A percentile compares a stretch with the other conserved stretches of the same genome.
phyloP scores from a whole-genome alignment of 805 yeast species.

The Barnettozyma pratensis region DNA sequence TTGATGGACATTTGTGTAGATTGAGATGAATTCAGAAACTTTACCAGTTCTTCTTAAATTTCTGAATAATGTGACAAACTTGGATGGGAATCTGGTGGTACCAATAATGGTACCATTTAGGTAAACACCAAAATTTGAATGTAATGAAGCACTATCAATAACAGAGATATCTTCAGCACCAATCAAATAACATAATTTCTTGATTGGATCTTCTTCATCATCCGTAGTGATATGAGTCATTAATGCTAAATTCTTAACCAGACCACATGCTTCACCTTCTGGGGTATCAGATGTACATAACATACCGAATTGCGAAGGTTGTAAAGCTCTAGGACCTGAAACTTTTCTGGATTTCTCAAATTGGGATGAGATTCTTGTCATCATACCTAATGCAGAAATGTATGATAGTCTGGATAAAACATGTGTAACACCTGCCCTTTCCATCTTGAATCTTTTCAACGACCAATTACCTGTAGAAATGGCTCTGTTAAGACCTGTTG shows the following conservation, averaged over 20 bases:
- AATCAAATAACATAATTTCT: constrained; percentile 65
- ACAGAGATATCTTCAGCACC: constrained; percentile 87
- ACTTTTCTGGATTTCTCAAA: constrained; percentile 97
- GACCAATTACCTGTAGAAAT: constrained; percentile 99
- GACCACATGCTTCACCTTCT: constrained; percentile 99
- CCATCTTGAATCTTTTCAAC: constrained; percentile 97
- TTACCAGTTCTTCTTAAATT: constrained; percentile 76
- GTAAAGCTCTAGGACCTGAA: constrained; percentile 97
- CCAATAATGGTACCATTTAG: constrained; percentile 94
- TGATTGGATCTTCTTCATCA: constrained; percentile 90
- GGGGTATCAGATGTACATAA: constrained; percentile 98
- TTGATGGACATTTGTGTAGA: constrained; percentile 86
- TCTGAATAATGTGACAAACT: constrained; percentile 77
- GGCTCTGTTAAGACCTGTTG: constrained; percentile 92
- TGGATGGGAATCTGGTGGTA: constrained; percentile 79
- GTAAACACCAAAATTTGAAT: constrained; percentile 77
- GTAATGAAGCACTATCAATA: constrained; percentile 79
- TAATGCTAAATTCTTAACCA: constrained; percentile 91
- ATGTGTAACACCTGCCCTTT: constrained; percentile 98
- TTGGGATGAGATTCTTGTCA: constrained; percentile 99
- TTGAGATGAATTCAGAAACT: constrained; percentile 85
- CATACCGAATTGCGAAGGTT: constrained; percentile 99
- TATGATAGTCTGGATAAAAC: constrained; percentile 87
- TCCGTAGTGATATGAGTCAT: constrained; percentile 99
- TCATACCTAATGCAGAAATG: constrained; percentile 96